Conservation (phyloP, 2,329 filamentous ascomycete genomes). For the Aureobasidium sp. region DNA sequence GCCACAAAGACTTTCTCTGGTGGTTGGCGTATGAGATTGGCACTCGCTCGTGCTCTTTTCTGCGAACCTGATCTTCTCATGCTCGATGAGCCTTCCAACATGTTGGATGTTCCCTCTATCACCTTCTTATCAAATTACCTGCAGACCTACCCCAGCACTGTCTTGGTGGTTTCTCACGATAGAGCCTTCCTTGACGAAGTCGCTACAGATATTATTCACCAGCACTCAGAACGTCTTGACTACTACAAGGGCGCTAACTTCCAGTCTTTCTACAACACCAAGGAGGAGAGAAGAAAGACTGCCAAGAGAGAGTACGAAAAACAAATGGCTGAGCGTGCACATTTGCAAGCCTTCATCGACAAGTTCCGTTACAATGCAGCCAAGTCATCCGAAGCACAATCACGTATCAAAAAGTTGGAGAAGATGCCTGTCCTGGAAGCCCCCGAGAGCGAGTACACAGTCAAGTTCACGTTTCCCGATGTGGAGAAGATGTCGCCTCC, state of each 20-base stretch:
- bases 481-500: constrained; percentile 96
- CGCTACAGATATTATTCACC: constrained; percentile 97
- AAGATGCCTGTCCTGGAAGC: constrained; percentile 88
- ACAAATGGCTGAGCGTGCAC: constrained; percentile 88
- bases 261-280: constrained; percentile 91
- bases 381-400: constrained; percentile 97
- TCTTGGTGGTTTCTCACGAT: constrained; percentile 97
- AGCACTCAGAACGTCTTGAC: constrained; percentile 92
- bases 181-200: constrained; percentile 98
- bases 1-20: constrained; percentile 97
- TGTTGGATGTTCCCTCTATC: constrained; percentile 99
- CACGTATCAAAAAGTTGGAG: constrained; percentile 97
- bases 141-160: constrained; percentile 85
- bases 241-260: constrained; percentile 99
- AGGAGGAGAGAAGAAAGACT: constrained; percentile 93
- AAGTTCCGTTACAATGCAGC: constrained; percentile 99
- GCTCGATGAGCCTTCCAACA: constrained; percentile 98
- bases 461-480: constrained; percentile 95
- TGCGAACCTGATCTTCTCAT: constrained; percentile 94
- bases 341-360: constrained; percentile 97
- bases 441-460: constrained; percentile 89
- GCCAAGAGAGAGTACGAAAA: constrained; percentile 97
- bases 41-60: constrained; percentile 88
- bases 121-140: constrained; percentile 96
- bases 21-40: constrained; percentile 98